Base-by-base conservation (phyloP, 352 stramenopile species). In the Phytophthora agathidicida region DNA sequence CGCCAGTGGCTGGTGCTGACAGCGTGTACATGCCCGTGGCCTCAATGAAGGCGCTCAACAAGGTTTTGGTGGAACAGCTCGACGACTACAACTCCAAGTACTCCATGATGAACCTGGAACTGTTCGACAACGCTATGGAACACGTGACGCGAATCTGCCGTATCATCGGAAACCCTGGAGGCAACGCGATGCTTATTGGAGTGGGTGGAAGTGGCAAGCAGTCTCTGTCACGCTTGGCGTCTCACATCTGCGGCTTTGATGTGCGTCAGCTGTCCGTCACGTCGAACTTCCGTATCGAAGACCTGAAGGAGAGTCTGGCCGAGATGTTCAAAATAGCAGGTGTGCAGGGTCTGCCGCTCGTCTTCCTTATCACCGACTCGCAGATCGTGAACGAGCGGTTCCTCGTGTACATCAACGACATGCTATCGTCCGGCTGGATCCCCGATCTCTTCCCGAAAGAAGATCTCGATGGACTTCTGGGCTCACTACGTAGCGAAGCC, bases 351-450 rank as follows among this genome's bases (percentile, higher is more conserved):
- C 78, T 97, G 2, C 94, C 87, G 9, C 88, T 98, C 19, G 88
- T 99, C 14, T 99, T 99, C 62, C 74, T 99, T 13, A 98, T 99
- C 56, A 99, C 96, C 0, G 97, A 99, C 73, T 97, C 96, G 30
- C 96, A 99, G 73, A 99, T 99, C 67, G 94, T 99, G 30, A 97
- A 99, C 64, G 96, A 99, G 48, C 80, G 94, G 13, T 99, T 99
- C 74, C 86, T 99, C 3, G 97, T 99, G 32, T 99, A 98, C 70
- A 99, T 99, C 62, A 99, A 99, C 76, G 94, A 98, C 33, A 98
- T 99, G 70, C 79, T 99, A 6, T 96, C 89, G 22, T 83, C 71
- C 7, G 97, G 97, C 5, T 99, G 96, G 96, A 98, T 99, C 51
- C 91, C 94, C 4, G 97, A 99, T 69, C 75, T 99, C 10, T 99